Percentiles rank a stretch among this genome's conserved stretches.
Conservation (phyloP, 2,329 filamentous ascomycete genomes). For the Cladosporium sp. region DNA sequence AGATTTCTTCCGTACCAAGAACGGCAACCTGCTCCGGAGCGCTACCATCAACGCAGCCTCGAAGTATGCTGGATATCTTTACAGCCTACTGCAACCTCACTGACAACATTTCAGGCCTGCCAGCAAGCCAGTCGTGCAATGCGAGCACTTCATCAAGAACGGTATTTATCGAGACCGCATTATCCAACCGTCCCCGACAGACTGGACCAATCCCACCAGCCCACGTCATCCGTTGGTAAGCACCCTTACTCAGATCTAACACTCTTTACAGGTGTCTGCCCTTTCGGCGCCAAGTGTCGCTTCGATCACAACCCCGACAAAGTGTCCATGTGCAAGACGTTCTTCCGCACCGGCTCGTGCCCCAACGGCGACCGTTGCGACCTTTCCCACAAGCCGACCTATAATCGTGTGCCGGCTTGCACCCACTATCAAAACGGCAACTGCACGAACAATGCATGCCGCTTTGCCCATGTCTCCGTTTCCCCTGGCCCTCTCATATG, state of each 20-base stretch:
- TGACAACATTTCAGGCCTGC: slow-evolving; percentile 14
- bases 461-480: slow-evolving; percentile 79
- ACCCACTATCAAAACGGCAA: slow-evolving; percentile 85
- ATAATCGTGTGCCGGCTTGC: slow-evolving; percentile 83
- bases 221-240: slow-evolving; percentile 18
- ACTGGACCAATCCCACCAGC: slow-evolving; percentile 1
- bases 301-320: slow-evolving; percentile 81
- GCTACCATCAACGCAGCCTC: slow-evolving; percentile 12
- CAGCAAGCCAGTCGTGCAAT: slow-evolving; percentile 21
- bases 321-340: slow-evolving; percentile 86
- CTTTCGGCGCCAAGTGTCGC: slow-evolving; percentile 73
- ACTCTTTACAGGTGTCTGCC: slow-evolving; percentile 66
- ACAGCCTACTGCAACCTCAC: not conserved
- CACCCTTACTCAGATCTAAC: slow-evolving; percentile 21
- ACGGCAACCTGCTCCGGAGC: slow-evolving; percentile 73
- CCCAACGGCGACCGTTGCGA: slow-evolving; percentile 75
- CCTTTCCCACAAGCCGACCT: slow-evolving; percentile 79
- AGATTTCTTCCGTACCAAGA: slow-evolving; percentile 79
- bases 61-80: not conserved
- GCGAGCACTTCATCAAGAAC: slow-evolving; percentile 32
- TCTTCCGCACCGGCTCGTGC: slow-evolving; percentile 76
- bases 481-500: slow-evolving; percentile 77
- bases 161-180: slow-evolving; percentile 22
- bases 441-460: slow-evolving; percentile 82
- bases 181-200: slow-evolving; percentile 1